Evolutionary conservation across 352 stramenopile species (phyloP), one percentile per base, ranked within the genome.

Genomic region (Elongisporangium prolatum): DNA sequence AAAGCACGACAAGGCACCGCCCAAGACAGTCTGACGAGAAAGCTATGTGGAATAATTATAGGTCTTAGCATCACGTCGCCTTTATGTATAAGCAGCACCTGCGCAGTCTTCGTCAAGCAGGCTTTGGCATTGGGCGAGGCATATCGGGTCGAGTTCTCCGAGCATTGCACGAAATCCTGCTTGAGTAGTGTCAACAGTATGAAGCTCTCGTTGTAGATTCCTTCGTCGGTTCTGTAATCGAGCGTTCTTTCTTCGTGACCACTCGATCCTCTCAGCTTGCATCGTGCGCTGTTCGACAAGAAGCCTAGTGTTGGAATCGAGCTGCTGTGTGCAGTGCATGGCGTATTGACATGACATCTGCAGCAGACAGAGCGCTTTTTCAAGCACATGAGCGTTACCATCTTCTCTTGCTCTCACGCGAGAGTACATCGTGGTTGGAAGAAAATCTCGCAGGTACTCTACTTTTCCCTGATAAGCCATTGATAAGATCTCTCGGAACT

Each of bases 271-370:
- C 3, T 18, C 5, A n/a, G 55, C 18, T 8, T 57, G 50, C 25
- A 60, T 67, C 40, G 25, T 7, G 2, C 17, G 53, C 50, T 57
- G 54, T 10, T n/a, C 21, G 51, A 21, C 5, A n/a, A 53, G 18
- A 49, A 9, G 20, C 80, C 61, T 72, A 2, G 51, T 59, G 57
- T 74, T 56, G 21, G 56, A 56, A 11, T 84, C 58, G 7, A 91
- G 64, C 9, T 62, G 44, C 2, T 64, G 50, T 4, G 70, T 57
- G 25, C 73, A 88, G 48, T 84, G 67, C 16, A 59, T 56, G n/a
- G 75, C 64, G 53, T 91, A 91, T 54, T 91, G 81, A 17, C 79
- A 88, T 2, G 81, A 74, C 22, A 91, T 54, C 52, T 91, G 81
- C 1, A 89, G 65, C 11, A 91, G 25, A 38, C 65, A 44, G 7